phyloP scores from a whole-genome alignment of 805 yeast species.

The Starmerella geochares region DNA sequence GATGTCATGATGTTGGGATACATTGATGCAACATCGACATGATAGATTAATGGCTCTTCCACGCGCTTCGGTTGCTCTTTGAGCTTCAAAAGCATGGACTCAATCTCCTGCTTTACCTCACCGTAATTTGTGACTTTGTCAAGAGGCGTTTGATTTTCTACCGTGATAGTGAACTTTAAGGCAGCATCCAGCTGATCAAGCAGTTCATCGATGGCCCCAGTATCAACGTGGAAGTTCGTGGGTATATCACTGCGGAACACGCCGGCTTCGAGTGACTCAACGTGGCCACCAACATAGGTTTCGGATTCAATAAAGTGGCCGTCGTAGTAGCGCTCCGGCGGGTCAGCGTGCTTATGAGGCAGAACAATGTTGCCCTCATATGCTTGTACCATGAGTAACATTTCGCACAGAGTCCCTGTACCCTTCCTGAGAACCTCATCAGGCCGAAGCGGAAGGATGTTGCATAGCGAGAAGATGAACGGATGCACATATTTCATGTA shows the following conservation, averaged over 20 bases:
- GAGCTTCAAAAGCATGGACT: slow-evolving; percentile 45
- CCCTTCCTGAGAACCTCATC: slow-evolving; percentile 95
- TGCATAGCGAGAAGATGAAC: slow-evolving; percentile 87
- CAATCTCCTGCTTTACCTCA: slow-evolving; percentile 56
- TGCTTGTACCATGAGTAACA: slow-evolving; percentile 93
- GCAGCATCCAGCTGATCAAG: slow-evolving; percentile 64
- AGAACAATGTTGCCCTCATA: slow-evolving; percentile 62
- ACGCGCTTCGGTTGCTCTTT: slow-evolving; percentile 51
- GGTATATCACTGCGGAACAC: slow-evolving; percentile 86
- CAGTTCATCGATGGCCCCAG: slow-evolving; percentile 72
- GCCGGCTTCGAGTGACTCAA: slow-evolving; percentile 94
- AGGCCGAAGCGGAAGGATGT: slow-evolving; percentile 90
- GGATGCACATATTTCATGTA: slow-evolving; percentile 97
- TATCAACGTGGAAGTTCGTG: slow-evolving; percentile 65
- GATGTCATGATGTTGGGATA: slow-evolving; percentile 98
- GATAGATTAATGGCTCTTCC: slow-evolving; percentile 84
- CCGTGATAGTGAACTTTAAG: slow-evolving; percentile 69
- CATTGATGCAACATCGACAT: slow-evolving; percentile 98
- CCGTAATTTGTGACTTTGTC: slow-evolving; percentile 50
- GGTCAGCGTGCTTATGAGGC: slow-evolving; percentile 91
- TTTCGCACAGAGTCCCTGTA: slow-evolving; percentile 96
- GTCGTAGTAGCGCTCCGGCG: slow-evolving; percentile 86
- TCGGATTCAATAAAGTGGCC: slow-evolving; percentile 92
- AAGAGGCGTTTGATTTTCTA: slow-evolving; percentile 71
- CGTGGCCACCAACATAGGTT: slow-evolving; percentile 98